phyloP scores from a whole-genome alignment of 331 rosid species.

The Acacia concinna region DNA sequence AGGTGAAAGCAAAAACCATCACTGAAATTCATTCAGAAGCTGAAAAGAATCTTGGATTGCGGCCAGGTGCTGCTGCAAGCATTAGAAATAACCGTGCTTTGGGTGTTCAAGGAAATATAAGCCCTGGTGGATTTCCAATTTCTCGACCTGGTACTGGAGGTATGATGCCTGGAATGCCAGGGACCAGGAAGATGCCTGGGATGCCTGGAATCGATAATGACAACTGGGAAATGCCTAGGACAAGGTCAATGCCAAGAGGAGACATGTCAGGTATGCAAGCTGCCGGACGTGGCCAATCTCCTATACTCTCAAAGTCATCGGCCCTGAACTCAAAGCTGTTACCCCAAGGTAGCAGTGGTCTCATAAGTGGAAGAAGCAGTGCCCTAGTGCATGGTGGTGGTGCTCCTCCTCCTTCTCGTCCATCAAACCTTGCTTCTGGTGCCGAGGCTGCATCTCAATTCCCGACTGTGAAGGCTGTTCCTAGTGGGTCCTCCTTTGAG shows the following conservation, averaged over 20 bases:
- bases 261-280: conserved; percentile 49
- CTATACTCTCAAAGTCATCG: conserved; percentile 54
- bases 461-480: conserved; percentile 48
- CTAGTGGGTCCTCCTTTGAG: conserved; percentile 46
- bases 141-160: conserved; percentile 85
- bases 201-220: conserved; percentile 90
- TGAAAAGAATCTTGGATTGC: conserved; percentile 93
- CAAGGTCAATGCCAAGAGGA: conserved; percentile 69
- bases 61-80: conserved; percentile 93
- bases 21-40: conserved; percentile 95
- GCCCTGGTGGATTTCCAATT: conserved; percentile 67
- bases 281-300: conserved; percentile 71
- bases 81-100: conserved; percentile 74
- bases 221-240: conserved; percentile 80
- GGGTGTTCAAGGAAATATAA: conserved; percentile 60
- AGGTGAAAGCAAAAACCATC: conserved; percentile 87
- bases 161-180: conserved; percentile 99
- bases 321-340: conserved; percentile 62
- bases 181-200: conserved; percentile 92
- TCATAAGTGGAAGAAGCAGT: conserved; percentile 67
- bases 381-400: conserved; percentile 83
- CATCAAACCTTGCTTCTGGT: conserved; percentile 38
- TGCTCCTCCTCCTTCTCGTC: conserved; percentile 54
- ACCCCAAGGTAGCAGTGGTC: conserved; percentile 87
- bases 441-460: conserved; percentile 50